phyloP scores from a whole-genome alignment of 139 green algal species.

The Auxenochlorella pyrenoidosa region DNA sequence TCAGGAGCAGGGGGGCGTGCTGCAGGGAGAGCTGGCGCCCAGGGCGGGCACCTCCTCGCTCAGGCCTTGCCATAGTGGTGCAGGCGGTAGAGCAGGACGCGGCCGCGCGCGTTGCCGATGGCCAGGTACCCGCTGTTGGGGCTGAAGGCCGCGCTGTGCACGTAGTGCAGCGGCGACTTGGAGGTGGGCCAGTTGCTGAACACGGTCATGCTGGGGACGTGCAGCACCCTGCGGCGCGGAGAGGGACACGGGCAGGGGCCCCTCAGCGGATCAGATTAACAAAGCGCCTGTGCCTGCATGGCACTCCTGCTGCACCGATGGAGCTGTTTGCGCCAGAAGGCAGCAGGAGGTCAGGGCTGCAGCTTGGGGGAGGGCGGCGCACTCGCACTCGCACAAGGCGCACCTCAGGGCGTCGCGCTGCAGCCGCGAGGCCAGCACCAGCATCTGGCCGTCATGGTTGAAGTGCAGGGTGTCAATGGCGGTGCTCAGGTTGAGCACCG shows the following conservation, averaged over 20 bases:
- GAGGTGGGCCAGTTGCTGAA: constrained; percentile 95
- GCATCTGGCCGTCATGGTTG: constrained; percentile 81
- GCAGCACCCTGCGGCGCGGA: constrained; percentile 72
- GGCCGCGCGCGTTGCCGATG: constrained; percentile 89
- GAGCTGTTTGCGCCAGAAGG: neutral
- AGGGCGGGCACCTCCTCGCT: neutral
- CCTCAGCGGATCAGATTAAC: neutral
- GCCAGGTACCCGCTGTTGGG: constrained; percentile 88
- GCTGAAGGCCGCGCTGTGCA: constrained; percentile 88
- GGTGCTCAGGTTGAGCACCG: constrained; percentile 92
- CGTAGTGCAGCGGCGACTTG: constrained; percentile 85
- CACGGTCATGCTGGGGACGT: constrained; percentile 84
- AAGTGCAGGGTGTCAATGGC: constrained; percentile 85
- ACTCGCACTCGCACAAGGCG: neutral
- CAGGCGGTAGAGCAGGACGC: constrained; percentile 90
- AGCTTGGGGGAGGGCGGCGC: too few species aligned
- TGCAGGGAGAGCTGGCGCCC: too few species aligned
- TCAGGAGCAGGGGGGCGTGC: too few species aligned
- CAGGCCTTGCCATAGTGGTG: constrained; percentile 78
- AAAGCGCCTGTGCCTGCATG: neutral
- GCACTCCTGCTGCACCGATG: too few species aligned
- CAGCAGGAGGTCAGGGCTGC: neutral
- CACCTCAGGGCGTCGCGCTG: constrained; percentile 83
- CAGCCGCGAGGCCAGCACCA: constrained; percentile 85
- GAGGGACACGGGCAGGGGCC: neutral